Evolutionary conservation across 257 asterid genomes (phyloP).

Genomic region (Salvia splendens): DNA sequence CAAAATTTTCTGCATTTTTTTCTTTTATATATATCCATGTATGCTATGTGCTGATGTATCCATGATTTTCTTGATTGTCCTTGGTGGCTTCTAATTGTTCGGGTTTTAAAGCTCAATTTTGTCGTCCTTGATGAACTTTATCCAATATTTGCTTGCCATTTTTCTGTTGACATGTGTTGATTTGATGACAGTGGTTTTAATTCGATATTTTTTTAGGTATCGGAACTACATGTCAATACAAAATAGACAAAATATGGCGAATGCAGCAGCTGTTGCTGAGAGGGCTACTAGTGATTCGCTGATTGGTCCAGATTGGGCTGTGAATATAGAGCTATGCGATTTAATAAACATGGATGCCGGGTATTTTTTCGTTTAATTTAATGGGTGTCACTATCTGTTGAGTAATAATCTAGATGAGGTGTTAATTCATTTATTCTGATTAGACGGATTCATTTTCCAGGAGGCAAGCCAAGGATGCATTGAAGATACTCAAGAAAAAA

Average conservation of each 20-base stretch:
- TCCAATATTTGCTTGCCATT: background rate
- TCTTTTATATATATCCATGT: background rate
- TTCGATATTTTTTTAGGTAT: constrained; percentile 22
- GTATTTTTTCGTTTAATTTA: constrained; percentile 39
- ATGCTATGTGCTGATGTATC: background rate
- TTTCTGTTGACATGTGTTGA: constrained; percentile 1
- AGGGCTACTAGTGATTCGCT: constrained; percentile 94
- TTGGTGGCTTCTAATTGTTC: background rate
- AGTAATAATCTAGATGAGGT: constrained; percentile 10
- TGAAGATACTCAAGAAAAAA: constrained; percentile 88
- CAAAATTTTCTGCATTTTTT: background rate
- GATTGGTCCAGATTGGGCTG: constrained; percentile 98
- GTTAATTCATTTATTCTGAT: constrained; percentile 27
- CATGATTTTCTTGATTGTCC: constrained; percentile 21
- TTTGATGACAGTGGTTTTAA: constrained; percentile 30
- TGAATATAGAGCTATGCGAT: constrained; percentile 92
- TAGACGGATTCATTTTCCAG: constrained; percentile 47
- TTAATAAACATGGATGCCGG: constrained; percentile 77
- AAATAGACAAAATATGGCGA: constrained; percentile 60
- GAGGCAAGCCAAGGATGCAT: constrained; percentile 93
- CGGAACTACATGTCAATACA: constrained; percentile 24
- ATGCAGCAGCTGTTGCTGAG: constrained; percentile 87
- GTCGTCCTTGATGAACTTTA: constrained; percentile 5
- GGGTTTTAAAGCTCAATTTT: constrained; percentile 9
- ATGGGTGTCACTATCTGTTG: background rate